Conservation (phyloP, 176 grass and related monocot species). For the Bonia amplexicaulis region DNA sequence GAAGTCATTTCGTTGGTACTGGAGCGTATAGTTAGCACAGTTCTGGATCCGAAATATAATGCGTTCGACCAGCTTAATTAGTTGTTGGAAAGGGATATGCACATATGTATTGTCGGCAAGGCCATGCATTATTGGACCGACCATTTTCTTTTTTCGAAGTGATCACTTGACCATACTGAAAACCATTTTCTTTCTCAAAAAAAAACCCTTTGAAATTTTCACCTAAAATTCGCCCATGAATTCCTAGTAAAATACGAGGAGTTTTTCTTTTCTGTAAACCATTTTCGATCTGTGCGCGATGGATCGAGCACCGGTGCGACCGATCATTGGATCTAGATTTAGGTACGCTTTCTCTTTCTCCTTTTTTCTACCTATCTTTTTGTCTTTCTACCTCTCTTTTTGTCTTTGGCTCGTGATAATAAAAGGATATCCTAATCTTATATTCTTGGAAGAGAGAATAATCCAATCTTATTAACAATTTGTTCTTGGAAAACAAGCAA, state of each 20-base stretch:
- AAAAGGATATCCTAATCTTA: background rate
- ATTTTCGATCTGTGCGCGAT: too few relatives aligned
- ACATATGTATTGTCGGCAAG: conserved; percentile 9
- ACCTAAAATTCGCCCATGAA: background rate
- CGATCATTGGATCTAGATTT: conserved; percentile 20
- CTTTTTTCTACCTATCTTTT: background rate
- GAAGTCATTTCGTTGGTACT: conserved; percentile 19
- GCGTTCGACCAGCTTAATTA: background rate
- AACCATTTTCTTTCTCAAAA: background rate
- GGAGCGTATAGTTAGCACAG: background rate
- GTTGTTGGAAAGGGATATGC: background rate
- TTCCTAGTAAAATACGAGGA: background rate
- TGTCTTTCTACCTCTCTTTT: background rate
- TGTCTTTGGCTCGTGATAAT: background rate
- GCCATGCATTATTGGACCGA: conserved; percentile 2
- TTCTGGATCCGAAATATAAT: background rate
- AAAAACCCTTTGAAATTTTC: background rate
- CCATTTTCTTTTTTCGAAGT: background rate
- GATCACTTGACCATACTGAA: background rate
- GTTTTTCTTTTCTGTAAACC: background rate
- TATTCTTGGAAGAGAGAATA: background rate
- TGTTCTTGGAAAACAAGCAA: background rate
- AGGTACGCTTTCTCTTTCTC: conserved; percentile 8
- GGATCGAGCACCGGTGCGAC: background rate
- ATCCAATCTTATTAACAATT: background rate